phyloP scores from a whole-genome alignment of 805 yeast genomes.

The Saccharomycopsis selenospora region DNA sequence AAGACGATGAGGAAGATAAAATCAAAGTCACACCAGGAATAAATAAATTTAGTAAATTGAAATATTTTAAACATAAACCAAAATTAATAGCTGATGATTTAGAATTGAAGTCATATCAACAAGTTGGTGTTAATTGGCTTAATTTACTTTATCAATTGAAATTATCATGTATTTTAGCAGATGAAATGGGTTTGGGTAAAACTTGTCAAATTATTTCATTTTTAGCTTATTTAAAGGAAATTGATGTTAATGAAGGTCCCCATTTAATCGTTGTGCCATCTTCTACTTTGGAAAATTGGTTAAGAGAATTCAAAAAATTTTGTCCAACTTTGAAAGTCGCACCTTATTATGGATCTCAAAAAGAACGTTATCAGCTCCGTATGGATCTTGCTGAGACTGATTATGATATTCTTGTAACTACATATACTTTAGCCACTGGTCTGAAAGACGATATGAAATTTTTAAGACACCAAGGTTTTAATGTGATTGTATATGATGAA shows the following conservation, averaged over 20 bases:
- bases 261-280: slow-evolving; percentile 95
- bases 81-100: slow-evolving; percentile 52
- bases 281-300: slow-evolving; percentile 95
- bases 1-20: slow-evolving; percentile 28
- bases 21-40: slow-evolving; percentile 26
- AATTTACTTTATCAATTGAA: slow-evolving; percentile 66
- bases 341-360: slow-evolving; percentile 88
- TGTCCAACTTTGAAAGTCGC: slow-evolving; percentile 76
- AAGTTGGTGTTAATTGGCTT: slow-evolving; percentile 96
- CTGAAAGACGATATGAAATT: slow-evolving; percentile 75
- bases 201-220: slow-evolving; percentile 95
- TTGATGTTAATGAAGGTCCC: slow-evolving; percentile 58
- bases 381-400: slow-evolving; percentile 49
- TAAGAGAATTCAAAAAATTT: slow-evolving; percentile 85
- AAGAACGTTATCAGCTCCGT: slow-evolving; percentile 79
- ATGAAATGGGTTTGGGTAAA: slow-evolving; percentile 98
- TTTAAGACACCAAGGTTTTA: slow-evolving; percentile 65
- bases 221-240: slow-evolving; percentile 72
- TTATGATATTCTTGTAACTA: slow-evolving; percentile 88
- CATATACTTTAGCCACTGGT: slow-evolving; percentile 88
- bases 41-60: slow-evolving; percentile 25
- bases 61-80: slow-evolving; percentile 69
- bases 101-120: slow-evolving; percentile 80
- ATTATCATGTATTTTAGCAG: slow-evolving; percentile 90
- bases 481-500: slow-evolving; percentile 91